Evolutionary conservation across 176 grass and related monocot genomes (phyloP), one percentile per base, ranked within the genome.

Genomic region (Raddia guianensis): DNA sequence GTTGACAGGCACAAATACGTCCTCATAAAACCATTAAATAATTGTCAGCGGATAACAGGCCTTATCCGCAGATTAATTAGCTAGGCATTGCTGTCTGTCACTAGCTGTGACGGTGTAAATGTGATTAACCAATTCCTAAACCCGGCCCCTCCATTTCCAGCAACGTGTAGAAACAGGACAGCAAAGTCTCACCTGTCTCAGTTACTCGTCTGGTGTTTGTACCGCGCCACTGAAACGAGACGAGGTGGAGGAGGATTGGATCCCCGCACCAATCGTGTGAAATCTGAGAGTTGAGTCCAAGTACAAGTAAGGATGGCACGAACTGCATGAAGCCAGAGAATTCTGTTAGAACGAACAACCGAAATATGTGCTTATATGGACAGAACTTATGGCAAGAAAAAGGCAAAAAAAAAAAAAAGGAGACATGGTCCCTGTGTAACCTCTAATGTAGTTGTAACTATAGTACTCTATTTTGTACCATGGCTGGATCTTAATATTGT

Each of bases 121-220:
- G 37, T 11, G 43, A 68, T 42, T 18, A 42, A 79, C 5, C 35
- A n/a, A 15, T 18, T 16, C 62, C 70, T 1, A 12, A 55, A 62
- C 13, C 2, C 50, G 59, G 21, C 42, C 18, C 51, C 81, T 46
- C 63, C 60, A 8, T 83, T 83, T 56, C 15, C 42, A 68, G 35
- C 37, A 5, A 12, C 9, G 42, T 18, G 35, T 9, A 76, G 9
- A 35, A 35, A 20, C 1, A 49, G 18, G 50, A 49, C 18, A 49
- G 52, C 52, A 60, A 8, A 47, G 4, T 60, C 59, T 74, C 5
- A 11, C 12, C 40, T 14, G 37, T 69, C 9, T 3, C 11, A 34
- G 59, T 40, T 40, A 33, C 59, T 6, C 4, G 61, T 19, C 14
- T 4, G 49, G 45, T 32, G 11, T 48, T 48, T 48, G 1, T 27